These are phyloP conservation scores for Chalciporus chontae DNA, from an alignment of 768 basidiomycete species.

Conservation along the genomic window DNA sequence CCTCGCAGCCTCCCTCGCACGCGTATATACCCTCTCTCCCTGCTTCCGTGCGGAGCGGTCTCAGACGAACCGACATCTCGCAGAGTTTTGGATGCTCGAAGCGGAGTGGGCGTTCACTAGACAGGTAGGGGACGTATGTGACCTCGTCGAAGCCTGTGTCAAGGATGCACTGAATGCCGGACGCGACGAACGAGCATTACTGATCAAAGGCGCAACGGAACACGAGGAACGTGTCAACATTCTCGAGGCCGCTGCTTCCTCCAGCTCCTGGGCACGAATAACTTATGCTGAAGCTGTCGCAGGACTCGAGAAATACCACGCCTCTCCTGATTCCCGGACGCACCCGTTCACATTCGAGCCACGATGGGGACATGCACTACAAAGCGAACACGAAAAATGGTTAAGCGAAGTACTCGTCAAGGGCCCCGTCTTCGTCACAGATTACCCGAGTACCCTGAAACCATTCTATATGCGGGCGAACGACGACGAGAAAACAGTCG, in stretches of 20 bases:
- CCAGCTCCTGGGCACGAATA: constrained; percentile 62
- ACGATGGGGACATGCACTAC: constrained; percentile 66
- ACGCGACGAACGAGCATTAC: constrained; percentile 31
- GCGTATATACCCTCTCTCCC: constrained; percentile 90
- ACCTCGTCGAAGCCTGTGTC: constrained; percentile 53
- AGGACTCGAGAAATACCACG: constrained; percentile 43
- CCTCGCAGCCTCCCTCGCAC: constrained; percentile 67
- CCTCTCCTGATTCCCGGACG: constrained; percentile 20
- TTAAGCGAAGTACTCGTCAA: constrained; percentile 64
- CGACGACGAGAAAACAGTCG: constrained; percentile 57
- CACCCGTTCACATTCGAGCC: constrained; percentile 53
- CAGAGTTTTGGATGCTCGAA: constrained; percentile 99
- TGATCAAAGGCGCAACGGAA: constrained; percentile 31
- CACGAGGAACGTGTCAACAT: constrained; percentile 33
- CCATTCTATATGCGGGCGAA: constrained; percentile 96
- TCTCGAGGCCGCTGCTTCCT: constrained; percentile 36
- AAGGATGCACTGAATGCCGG: constrained; percentile 38
- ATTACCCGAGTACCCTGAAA: constrained; percentile 81
- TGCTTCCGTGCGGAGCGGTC: constrained; percentile 93
- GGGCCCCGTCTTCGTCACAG: constrained; percentile 87
- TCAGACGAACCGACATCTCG: constrained; percentile 85
- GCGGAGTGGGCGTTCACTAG: constrained; percentile 77
- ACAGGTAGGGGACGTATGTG: constrained; percentile 48
- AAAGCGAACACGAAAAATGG: constrained; percentile 93
- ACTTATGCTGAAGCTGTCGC: constrained; percentile 75